Evolutionary conservation across 164 flowering plant genomes (phyloP).

Genomic region (Tinospora cordifolia): DNA sequence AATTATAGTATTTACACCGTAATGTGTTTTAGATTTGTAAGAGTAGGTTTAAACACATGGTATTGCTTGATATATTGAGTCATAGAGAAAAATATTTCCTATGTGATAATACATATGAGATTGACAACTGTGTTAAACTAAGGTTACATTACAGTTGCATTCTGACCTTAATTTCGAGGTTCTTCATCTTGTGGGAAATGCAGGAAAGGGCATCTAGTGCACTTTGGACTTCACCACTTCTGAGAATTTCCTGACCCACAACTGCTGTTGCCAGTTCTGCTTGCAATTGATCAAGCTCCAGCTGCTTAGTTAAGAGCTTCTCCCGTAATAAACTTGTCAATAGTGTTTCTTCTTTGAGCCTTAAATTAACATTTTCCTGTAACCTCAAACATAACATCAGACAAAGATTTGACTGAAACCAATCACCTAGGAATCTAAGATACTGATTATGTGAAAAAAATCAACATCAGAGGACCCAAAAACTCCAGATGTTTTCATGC

Average conservation of each 20-base stretch:
- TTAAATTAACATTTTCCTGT: constrained; percentile 39
- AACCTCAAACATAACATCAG: background rate
- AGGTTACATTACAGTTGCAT: background rate
- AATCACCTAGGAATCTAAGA: too few relatives aligned
- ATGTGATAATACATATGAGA: too few relatives aligned
- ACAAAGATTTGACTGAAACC: background rate
- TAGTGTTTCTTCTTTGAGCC: constrained; percentile 70
- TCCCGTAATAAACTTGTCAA: constrained; percentile 66
- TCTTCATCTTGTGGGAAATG: constrained; percentile 61
- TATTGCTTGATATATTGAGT: too few relatives aligned
- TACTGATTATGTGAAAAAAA: background rate
- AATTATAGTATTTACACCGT: too few relatives aligned
- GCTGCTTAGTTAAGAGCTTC: constrained; percentile 64
- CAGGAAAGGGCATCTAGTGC: constrained; percentile 64
- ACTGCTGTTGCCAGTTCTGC: constrained; percentile 83
- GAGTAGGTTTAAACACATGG: too few relatives aligned
- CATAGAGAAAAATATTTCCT: too few relatives aligned
- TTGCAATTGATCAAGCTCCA: constrained; percentile 73
- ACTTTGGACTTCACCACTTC: constrained; percentile 65
- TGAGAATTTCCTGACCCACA: constrained; percentile 66
- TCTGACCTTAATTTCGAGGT: constrained; percentile 82
- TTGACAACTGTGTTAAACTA: background rate
- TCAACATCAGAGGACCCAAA: background rate
- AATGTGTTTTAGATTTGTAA: too few relatives aligned
- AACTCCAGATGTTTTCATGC: background rate